Conservation (phyloP, 2,329 filamentous ascomycete species). For the Paraphoma chrysanthemicola region DNA sequence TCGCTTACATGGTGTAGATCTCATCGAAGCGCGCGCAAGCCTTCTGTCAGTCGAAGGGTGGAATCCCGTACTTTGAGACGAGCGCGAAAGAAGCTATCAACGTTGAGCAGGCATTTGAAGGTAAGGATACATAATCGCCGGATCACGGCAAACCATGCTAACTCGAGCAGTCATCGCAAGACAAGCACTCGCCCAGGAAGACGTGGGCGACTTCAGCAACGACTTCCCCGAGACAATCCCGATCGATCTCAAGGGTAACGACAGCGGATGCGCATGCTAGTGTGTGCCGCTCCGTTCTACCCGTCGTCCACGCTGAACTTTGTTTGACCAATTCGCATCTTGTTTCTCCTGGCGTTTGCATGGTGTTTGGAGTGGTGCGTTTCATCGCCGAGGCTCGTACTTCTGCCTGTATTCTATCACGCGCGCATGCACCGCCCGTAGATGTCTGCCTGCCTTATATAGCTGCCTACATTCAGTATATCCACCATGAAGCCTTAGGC, state of each 20-base stretch:
- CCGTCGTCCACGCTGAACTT: conserved; percentile 7
- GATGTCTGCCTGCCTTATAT: conserved; percentile 11
- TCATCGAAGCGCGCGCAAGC: conserved; percentile 95
- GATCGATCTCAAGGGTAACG: conserved; percentile 93
- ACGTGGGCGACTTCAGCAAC: conserved; percentile 95
- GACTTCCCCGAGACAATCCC: conserved; percentile 99
- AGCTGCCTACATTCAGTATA: conserved; percentile 19
- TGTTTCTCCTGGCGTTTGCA: conserved; percentile 24
- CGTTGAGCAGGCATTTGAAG: conserved; percentile 84
- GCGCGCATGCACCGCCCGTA: conserved; percentile 9
- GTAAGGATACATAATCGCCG: conserved; percentile 44
- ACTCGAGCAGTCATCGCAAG: conserved; percentile 82
- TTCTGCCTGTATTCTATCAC: conserved; percentile 21
- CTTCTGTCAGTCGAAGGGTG: conserved; percentile 96
- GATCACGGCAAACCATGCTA: neutral
- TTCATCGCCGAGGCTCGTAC: conserved; percentile 12
- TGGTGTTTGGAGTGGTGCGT: conserved; percentile 39
- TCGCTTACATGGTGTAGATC: conserved; percentile 63
- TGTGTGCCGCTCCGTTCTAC: conserved; percentile 9
- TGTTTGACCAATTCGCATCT: neutral
- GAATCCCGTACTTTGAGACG: conserved; percentile 98
- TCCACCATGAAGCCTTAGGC: neutral
- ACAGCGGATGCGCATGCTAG: conserved; percentile 90
- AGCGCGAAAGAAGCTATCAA: conserved; percentile 99
- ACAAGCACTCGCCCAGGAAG: conserved; percentile 94